A percentile compares a stretch with the other conserved stretches of the same genome.
phyloP scores from a whole-genome alignment of 495 filamentous ascomycete species.

The Aspergillus coremiiformis region DNA sequence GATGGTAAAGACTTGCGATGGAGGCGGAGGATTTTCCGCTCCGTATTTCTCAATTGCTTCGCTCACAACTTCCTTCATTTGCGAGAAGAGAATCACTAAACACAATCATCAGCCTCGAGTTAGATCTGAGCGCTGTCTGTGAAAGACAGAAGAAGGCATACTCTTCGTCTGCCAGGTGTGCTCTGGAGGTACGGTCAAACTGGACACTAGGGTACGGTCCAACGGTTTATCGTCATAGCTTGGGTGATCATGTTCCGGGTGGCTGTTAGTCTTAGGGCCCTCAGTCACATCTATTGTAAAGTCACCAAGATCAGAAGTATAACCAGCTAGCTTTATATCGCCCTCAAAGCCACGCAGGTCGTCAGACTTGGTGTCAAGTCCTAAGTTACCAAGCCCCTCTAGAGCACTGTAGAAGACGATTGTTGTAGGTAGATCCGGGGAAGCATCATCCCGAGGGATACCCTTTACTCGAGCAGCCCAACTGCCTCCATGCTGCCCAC shows the following conservation, averaged over 20 bases:
- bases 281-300: slow-evolving; percentile 76
- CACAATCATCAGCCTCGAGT: slow-evolving; percentile 5
- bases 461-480: slow-evolving; percentile 90
- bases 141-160: slow-evolving; percentile 13
- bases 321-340: slow-evolving; percentile 68
- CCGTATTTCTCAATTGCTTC: slow-evolving; percentile 59
- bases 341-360: slow-evolving; percentile 55
- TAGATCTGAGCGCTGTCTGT: neutral
- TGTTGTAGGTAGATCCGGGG: slow-evolving; percentile 59
- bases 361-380: slow-evolving; percentile 46
- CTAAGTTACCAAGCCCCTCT: slow-evolving; percentile 66
- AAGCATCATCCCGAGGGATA: slow-evolving; percentile 60
- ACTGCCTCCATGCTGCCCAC: slow-evolving; percentile 78
- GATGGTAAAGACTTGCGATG: slow-evolving; percentile 79
- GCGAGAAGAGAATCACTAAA: slow-evolving; percentile 58
- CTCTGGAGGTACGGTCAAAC: slow-evolving; percentile 57
- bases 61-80: slow-evolving; percentile 72
- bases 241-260: slow-evolving; percentile 54
- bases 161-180: slow-evolving; percentile 82
- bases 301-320: slow-evolving; percentile 66
- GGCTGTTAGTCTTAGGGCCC: slow-evolving; percentile 53
- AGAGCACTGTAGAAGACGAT: slow-evolving; percentile 74
- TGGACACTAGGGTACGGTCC: slow-evolving; percentile 67
- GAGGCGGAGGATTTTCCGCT: slow-evolving; percentile 65
- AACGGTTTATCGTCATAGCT: slow-evolving; percentile 66